A percentile compares a stretch with the other conserved stretches of the same genome.
Conservation (phyloP, 148 eudicot genomes). For the Cornus kousa region DNA sequence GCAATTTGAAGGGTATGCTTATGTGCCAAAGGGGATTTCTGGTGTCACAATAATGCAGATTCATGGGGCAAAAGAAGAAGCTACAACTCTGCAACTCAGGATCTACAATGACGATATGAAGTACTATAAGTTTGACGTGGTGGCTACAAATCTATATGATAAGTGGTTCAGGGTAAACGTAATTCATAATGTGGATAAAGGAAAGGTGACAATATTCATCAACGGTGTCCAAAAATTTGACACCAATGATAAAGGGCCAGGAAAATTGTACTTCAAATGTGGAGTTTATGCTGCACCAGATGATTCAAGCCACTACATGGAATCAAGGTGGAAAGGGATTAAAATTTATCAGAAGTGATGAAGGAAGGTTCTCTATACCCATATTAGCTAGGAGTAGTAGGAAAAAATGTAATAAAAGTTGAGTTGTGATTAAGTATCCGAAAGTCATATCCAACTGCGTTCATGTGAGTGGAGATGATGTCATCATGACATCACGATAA, state of each 20-base stretch:
- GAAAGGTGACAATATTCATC: slow-evolving; percentile 17
- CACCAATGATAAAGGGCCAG: slow-evolving; percentile 13
- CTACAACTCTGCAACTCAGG: slow-evolving; percentile 16
- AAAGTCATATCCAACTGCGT: no score
- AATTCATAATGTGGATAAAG: slow-evolving; percentile 22
- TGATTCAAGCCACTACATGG: slow-evolving; percentile 26
- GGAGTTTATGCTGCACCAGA: slow-evolving; percentile 27
- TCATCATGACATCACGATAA: no score
- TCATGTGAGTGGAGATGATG: no score
- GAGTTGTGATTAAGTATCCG: no score
- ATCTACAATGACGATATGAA: slow-evolving; percentile 23
- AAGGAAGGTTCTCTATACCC: no score
- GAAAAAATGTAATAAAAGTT: no score
- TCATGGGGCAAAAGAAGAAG: slow-evolving; percentile 2
- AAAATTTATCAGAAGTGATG: slow-evolving; percentile 19
- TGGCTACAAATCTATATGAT: slow-evolving; percentile 13
- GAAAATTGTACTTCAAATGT: slow-evolving; percentile 26
- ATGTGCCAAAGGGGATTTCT: slow-evolving; percentile 28
- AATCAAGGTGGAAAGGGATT: slow-evolving; percentile 26
- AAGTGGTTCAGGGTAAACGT: slow-evolving; percentile 26
- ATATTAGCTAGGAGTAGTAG: no score
- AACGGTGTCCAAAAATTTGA: slow-evolving; percentile 12
- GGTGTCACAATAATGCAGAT: slow-evolving; percentile 28
- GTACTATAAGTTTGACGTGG: slow-evolving; percentile 13
- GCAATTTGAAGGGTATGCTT: slow-evolving; percentile 31